Evolutionary conservation across 2,329 filamentous ascomycete genomes (phyloP).

Genomic region (Apiospora kogelbergensis): DNA sequence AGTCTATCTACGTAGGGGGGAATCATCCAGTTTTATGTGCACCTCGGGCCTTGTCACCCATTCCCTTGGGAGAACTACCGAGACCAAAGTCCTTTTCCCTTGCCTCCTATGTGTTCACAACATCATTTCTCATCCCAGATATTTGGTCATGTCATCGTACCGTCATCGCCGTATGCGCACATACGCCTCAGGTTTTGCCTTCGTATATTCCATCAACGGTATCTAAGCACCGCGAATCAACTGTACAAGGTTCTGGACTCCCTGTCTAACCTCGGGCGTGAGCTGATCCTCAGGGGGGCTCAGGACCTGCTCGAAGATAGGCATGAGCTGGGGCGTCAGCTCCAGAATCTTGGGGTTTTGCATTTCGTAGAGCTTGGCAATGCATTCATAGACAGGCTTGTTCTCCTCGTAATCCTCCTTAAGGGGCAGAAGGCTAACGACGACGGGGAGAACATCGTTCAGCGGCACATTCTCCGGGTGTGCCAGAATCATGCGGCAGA

Average conservation of each 20-base stretch:
- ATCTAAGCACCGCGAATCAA: slow-evolving; percentile 17
- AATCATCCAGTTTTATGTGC: slow-evolving; percentile 13
- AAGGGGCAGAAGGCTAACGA: slow-evolving; percentile 79
- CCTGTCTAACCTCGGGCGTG: slow-evolving; percentile 66
- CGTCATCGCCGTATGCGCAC: slow-evolving; percentile 7
- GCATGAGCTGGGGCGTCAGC: slow-evolving; percentile 68
- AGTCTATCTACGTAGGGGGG: slow-evolving; percentile 13
- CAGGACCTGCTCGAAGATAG: slow-evolving; percentile 72
- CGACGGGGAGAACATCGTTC: slow-evolving; percentile 74
- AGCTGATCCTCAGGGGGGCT: slow-evolving; percentile 73
- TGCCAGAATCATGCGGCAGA: slow-evolving; percentile 88
- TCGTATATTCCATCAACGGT: background rate
- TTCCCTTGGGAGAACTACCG: background rate
- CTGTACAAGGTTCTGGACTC: slow-evolving; percentile 63
- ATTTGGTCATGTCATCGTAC: slow-evolving; percentile 10
- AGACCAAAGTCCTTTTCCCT: slow-evolving; percentile 4
- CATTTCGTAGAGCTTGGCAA: slow-evolving; percentile 78
- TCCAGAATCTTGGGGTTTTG: slow-evolving; percentile 68
- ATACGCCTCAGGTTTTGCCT: slow-evolving; percentile 5
- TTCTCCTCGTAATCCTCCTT: slow-evolving; percentile 97
- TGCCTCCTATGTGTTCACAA: slow-evolving; percentile 7
- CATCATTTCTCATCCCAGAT: slow-evolving; percentile 4
- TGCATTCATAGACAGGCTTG: slow-evolving; percentile 86
- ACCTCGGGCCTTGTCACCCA: slow-evolving; percentile 8
- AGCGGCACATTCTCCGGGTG: slow-evolving; percentile 83